phyloP scores from a whole-genome alignment of 2,329 filamentous ascomycete species.

The Elsinoe arachidis region DNA sequence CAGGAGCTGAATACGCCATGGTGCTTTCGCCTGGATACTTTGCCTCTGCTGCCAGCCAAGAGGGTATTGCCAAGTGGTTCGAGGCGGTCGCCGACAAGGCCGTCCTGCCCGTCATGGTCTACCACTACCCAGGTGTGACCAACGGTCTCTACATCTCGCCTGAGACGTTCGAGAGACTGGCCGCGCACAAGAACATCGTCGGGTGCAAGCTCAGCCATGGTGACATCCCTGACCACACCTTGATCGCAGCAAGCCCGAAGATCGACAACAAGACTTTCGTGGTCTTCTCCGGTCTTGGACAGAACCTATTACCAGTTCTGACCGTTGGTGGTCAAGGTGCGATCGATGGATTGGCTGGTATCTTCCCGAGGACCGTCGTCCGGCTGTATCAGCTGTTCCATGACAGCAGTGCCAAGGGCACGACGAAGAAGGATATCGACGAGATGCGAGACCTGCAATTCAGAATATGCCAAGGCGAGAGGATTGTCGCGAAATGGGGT shows the following conservation, averaged over 20 bases:
- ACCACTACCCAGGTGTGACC: conserved; percentile 59
- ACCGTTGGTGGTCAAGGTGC: conserved; percentile 55
- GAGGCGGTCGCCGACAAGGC: conserved; percentile 52
- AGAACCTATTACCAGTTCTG: conserved; percentile 56
- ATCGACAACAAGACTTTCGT: conserved; percentile 53
- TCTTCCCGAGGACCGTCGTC: conserved; percentile 56
- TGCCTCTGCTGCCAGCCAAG: conserved; percentile 48
- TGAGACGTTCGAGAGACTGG: conserved; percentile 49
- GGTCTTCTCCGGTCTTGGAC: conserved; percentile 56
- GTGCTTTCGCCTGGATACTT: conserved; percentile 60
- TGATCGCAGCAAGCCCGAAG: conserved; percentile 50
- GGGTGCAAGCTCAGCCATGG: conserved; percentile 63
- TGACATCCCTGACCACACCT: conserved; percentile 55
- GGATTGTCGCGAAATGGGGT: conserved; percentile 52
- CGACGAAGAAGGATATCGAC: conserved; percentile 33
- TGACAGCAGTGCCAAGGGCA: conserved; percentile 32
- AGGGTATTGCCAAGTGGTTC: conserved; percentile 54
- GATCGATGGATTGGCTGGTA: conserved; percentile 57
- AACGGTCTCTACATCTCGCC: conserved; percentile 55
- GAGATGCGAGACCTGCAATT: conserved; percentile 52
- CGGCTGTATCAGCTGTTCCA: conserved; percentile 46
- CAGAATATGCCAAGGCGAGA: conserved; percentile 52
- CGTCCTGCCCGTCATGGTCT: conserved; percentile 53
- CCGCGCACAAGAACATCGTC: conserved; percentile 57
- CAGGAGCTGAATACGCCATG: conserved; percentile 54